phyloP scores from a whole-genome alignment of 495 filamentous ascomycete genomes.

The Achaetomiella virescens region DNA sequence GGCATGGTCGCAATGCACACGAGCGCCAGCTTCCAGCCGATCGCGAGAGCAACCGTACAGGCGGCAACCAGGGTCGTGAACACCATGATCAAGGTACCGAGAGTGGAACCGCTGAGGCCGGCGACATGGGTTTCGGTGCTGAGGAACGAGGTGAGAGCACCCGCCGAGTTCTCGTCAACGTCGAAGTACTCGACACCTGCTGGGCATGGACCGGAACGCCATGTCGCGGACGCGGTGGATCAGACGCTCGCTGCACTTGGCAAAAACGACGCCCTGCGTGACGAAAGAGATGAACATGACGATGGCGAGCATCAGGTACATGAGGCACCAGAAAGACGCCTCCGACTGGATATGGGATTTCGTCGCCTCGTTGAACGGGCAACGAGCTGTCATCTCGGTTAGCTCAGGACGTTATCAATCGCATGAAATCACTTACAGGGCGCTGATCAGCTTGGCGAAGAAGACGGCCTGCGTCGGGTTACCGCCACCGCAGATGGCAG shows the following conservation, averaged over 20 bases:
- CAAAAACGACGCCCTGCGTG: slow-evolving; percentile 64
- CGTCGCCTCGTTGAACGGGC: slow-evolving; percentile 30
- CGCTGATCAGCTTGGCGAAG: slow-evolving; percentile 78
- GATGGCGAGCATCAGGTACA: slow-evolving; percentile 93
- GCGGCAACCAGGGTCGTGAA: slow-evolving; percentile 66
- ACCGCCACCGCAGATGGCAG: slow-evolving; percentile 73
- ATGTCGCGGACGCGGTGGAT: slow-evolving; percentile 73
- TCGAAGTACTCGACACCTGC: slow-evolving; percentile 90
- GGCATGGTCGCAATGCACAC: slow-evolving; percentile 81
- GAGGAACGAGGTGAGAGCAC: slow-evolving; percentile 76
- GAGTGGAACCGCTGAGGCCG: slow-evolving; percentile 72
- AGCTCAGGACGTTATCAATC: background rate
- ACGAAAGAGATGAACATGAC: slow-evolving; percentile 65
- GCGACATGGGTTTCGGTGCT: slow-evolving; percentile 78
- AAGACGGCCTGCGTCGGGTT: slow-evolving; percentile 86
- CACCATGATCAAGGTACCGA: slow-evolving; percentile 74
- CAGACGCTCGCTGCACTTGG: slow-evolving; percentile 71
- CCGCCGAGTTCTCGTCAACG: slow-evolving; percentile 71
- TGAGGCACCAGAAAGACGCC: slow-evolving; percentile 81
- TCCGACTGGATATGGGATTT: slow-evolving; percentile 50
- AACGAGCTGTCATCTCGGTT: slow-evolving; percentile 26
- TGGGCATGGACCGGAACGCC: slow-evolving; percentile 79
- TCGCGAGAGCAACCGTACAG: slow-evolving; percentile 55
- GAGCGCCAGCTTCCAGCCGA: slow-evolving; percentile 88
- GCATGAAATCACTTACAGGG: slow-evolving; percentile 25